Evolutionary conservation across 441 rosid species (phyloP).

Genomic region (Eruca vesicaria): DNA sequence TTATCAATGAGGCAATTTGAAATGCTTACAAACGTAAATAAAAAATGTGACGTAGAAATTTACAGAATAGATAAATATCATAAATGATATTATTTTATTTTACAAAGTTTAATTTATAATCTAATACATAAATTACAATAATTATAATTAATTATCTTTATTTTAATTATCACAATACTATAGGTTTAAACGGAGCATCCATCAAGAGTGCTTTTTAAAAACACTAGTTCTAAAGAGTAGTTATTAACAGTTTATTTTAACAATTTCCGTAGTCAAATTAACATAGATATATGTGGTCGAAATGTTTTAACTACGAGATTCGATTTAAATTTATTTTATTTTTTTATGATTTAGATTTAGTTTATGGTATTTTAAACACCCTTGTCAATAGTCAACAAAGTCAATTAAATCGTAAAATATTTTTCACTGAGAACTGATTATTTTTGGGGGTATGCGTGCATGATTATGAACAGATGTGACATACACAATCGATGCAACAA

Average conservation of each 20-base stretch:
- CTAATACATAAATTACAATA: too few relatives aligned
- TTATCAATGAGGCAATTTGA: background rate
- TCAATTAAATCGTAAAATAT: background rate
- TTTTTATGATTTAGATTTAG: background rate
- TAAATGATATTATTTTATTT: too few relatives aligned
- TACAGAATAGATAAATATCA: too few relatives aligned
- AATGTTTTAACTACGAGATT: background rate
- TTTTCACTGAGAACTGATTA: background rate
- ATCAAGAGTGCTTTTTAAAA: too few relatives aligned
- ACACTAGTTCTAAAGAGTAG: too few relatives aligned
- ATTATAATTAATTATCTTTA: too few relatives aligned
- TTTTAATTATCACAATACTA: too few relatives aligned
- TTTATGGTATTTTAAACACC: background rate
- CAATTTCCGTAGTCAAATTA: background rate
- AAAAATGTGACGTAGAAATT: background rate
- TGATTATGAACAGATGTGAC: conserved; percentile 27
- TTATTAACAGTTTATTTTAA: too few relatives aligned
- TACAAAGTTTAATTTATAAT: too few relatives aligned
- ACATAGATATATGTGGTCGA: background rate
- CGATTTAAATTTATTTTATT: background rate
- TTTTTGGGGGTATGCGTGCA: background rate
- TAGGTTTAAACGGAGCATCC: too few relatives aligned
- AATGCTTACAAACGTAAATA: background rate
- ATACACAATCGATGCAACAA: conserved; percentile 29
- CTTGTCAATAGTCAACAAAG: background rate